Conservation (phyloP, 345 rosid species). For the Salix caprea region DNA sequence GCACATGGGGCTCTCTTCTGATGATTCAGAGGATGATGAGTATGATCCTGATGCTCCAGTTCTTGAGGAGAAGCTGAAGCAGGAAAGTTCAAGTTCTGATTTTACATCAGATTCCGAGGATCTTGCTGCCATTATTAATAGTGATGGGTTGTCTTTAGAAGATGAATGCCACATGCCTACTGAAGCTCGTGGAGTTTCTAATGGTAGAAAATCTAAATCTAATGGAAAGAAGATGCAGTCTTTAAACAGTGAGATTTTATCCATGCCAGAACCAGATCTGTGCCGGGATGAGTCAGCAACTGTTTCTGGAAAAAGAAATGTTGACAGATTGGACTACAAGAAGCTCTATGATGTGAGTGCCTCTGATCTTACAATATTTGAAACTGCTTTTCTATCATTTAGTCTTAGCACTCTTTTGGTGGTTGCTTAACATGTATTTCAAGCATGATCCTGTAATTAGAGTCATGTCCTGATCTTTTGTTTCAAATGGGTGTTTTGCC, state of each 20-base stretch:
- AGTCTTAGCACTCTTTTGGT: background rate
- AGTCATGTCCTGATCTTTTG: background rate
- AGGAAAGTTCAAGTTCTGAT: slow-evolving; percentile 69
- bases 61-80: slow-evolving; percentile 36
- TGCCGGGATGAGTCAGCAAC: slow-evolving; percentile 34
- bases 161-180: slow-evolving; percentile 21
- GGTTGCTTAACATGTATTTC: background rate
- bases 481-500: background rate
- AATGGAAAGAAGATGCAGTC: slow-evolving; percentile 24
- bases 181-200: slow-evolving; percentile 15
- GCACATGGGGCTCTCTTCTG: slow-evolving; percentile 59
- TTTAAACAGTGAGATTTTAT: slow-evolving; percentile 21
- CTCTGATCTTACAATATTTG: slow-evolving; percentile 5
- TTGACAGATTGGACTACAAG: slow-evolving; percentile 84
- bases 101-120: slow-evolving; percentile 80
- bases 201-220: slow-evolving; percentile 22
- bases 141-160: slow-evolving; percentile 29
- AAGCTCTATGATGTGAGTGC: slow-evolving; percentile 75
- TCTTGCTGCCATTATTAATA: slow-evolving; percentile 30
- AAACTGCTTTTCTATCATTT: background rate
- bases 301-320: slow-evolving; percentile 50
- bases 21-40: slow-evolving; percentile 89
- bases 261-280: slow-evolving; percentile 35
- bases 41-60: slow-evolving; percentile 59
- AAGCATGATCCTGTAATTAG: background rate